Evolutionary conservation across 257 asterid species (phyloP).

Genomic region (Oldenlandia corymbosa): DNA sequence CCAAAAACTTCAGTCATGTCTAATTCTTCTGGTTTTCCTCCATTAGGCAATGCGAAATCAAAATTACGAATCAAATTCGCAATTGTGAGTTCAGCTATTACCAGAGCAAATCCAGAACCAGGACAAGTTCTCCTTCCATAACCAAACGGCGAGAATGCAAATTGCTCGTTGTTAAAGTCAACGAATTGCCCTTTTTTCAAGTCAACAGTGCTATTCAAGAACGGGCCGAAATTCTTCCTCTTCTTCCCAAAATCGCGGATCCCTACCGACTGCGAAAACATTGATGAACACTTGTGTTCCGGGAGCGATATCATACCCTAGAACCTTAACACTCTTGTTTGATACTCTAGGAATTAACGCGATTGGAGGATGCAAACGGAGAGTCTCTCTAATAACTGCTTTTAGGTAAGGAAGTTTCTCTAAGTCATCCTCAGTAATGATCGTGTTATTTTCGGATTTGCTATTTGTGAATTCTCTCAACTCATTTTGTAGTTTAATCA

Average conservation of each 20-base stretch:
- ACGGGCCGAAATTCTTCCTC: neutral
- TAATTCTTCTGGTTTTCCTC: neutral
- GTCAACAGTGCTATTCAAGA: neutral
- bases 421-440: neutral
- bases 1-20: neutral
- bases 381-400: neutral
- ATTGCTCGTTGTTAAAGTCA: too few species aligned
- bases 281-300: conserved; percentile 3
- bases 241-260: neutral
- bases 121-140: conserved; percentile 1
- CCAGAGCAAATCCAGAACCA: neutral
- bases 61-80: neutral
- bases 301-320: neutral
- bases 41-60: neutral
- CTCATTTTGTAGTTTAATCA: neutral
- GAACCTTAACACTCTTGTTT: neutral
- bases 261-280: conserved; percentile 1
- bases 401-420: neutral
- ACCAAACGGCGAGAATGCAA: neutral
- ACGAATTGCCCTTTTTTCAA: conserved; percentile 2
- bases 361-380: neutral
- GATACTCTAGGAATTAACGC: conserved; percentile 1
- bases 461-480: neutral
- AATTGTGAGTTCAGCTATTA: neutral
- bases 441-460: neutral